Conservation (phyloP, 2,329 filamentous ascomycete genomes). For the Paecilomyces formosus region DNA sequence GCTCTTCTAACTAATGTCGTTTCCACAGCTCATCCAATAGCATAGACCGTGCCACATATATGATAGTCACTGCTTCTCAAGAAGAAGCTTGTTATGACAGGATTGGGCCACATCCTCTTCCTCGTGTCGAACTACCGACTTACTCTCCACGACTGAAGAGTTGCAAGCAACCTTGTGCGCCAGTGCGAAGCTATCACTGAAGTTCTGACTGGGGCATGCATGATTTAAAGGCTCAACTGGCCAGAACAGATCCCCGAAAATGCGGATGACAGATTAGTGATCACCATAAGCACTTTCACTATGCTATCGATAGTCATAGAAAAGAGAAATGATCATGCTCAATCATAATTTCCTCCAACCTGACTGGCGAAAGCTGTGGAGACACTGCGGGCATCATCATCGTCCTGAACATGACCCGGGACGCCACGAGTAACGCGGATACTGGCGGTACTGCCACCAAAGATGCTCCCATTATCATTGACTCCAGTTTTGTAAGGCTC, state of each 20-base stretch:
- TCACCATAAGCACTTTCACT: neutral
- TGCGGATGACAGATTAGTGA: neutral
- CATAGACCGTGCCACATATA: neutral
- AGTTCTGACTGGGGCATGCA: neutral
- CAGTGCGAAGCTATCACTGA: neutral
- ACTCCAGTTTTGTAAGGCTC: conserved; percentile 45
- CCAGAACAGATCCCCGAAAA: neutral
- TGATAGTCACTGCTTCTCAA: neutral
- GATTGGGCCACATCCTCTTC: neutral
- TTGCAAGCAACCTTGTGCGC: neutral
- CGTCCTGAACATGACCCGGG: conserved; percentile 45
- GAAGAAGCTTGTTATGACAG: neutral
- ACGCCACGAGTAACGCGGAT: conserved; percentile 41
- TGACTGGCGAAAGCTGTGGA: conserved; percentile 97
- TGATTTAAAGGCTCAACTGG: neutral
- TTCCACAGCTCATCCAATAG: neutral
- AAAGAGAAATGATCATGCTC: conserved; percentile 24
- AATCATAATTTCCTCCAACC: conserved; percentile 62
- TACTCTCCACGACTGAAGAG: neutral
- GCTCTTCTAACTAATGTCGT: neutral
- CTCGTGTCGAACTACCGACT: neutral
- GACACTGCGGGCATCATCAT: conserved; percentile 93
- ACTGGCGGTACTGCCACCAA: conserved; percentile 51
- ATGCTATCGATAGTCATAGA: conserved; percentile 2
- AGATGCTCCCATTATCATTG: conserved; percentile 57